These are phyloP conservation scores for Diaporthe caulivora DNA, from an alignment of 2,329 filamentous ascomycete genomes.

Conservation along the genomic window DNA sequence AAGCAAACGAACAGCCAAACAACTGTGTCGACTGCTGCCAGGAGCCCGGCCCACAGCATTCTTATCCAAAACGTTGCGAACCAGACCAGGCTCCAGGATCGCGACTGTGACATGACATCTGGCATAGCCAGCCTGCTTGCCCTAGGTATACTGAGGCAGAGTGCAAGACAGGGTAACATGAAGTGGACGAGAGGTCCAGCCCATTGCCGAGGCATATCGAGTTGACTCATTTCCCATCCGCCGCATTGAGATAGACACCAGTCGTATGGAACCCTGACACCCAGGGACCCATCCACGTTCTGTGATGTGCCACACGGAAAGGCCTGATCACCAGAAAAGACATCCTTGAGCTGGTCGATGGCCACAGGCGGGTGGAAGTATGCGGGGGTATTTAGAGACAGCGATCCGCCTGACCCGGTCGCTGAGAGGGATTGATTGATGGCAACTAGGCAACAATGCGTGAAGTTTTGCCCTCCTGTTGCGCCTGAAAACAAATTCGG, in stretches of 20 bases:
- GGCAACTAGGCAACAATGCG: conserved; percentile 45
- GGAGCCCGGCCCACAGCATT: conserved; percentile 38
- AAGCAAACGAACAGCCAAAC: conserved; percentile 47
- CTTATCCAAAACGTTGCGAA: conserved; percentile 38
- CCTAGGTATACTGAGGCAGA: conserved; percentile 46
- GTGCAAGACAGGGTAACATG: conserved; percentile 46
- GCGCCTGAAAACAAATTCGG: neutral
- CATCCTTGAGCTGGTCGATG: conserved; percentile 36
- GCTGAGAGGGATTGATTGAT: conserved; percentile 37
- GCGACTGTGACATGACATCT: conserved; percentile 37
- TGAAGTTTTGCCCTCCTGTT: conserved; percentile 45
- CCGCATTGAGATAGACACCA: conserved; percentile 42
- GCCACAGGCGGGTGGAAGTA: conserved; percentile 34
- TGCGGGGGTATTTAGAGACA: conserved; percentile 38
- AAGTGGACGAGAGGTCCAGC: conserved; percentile 46
- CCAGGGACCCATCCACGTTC: conserved; percentile 40
- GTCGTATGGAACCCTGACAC: conserved; percentile 41
- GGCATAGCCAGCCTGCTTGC: conserved; percentile 43
- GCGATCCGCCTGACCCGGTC: conserved; percentile 13
- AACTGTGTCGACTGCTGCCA: conserved; percentile 44
- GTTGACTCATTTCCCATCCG: conserved; percentile 44
- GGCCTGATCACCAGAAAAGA: conserved; percentile 21
- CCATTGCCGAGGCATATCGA: conserved; percentile 44
- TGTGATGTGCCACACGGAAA: conserved; percentile 45
- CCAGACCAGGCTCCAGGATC: conserved; percentile 39